Evolutionary conservation across 768 basidiomycete genomes (phyloP).

Genomic region (Phanerodontia chrysosporium): DNA sequence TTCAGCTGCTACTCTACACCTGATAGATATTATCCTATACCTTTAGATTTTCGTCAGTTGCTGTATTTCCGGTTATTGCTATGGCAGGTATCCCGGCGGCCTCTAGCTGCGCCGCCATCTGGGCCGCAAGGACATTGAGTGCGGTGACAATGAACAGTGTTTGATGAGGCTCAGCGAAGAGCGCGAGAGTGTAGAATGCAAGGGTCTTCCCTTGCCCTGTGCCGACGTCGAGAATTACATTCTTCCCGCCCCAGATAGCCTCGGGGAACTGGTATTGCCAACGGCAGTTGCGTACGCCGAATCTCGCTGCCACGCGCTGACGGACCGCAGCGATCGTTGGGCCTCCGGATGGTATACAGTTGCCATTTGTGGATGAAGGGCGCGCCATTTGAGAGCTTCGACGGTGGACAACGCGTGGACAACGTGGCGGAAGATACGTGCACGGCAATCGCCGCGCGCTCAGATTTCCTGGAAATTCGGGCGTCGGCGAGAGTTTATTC

Average conservation of each 20-base stretch:
- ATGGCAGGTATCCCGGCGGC: not conserved
- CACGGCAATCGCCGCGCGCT: no score
- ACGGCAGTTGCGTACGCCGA: no score
- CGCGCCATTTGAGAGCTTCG: no score
- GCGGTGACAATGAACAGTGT: not conserved
- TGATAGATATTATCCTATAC: not conserved
- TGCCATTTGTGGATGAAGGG: no score
- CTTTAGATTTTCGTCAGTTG: not conserved
- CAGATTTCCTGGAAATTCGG: no score
- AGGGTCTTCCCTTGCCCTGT: not conserved
- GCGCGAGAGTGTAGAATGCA: not conserved
- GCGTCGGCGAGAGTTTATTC: no score
- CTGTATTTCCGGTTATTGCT: not conserved
- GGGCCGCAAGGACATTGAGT: not conserved
- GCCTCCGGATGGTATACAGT: no score
- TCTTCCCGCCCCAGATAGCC: not conserved
- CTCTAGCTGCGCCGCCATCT: not conserved
- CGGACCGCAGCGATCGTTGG: no score
- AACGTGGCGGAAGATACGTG: no score
- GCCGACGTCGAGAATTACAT: not conserved
- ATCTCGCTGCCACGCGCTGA: not conserved
- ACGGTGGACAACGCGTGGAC: no score
- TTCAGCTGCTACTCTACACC: not conserved
- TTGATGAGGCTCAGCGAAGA: not conserved
- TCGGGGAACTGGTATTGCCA: not conserved